Conservation (phyloP, 805 yeast species). For the Saccharomycopsis lassenensis region DNA sequence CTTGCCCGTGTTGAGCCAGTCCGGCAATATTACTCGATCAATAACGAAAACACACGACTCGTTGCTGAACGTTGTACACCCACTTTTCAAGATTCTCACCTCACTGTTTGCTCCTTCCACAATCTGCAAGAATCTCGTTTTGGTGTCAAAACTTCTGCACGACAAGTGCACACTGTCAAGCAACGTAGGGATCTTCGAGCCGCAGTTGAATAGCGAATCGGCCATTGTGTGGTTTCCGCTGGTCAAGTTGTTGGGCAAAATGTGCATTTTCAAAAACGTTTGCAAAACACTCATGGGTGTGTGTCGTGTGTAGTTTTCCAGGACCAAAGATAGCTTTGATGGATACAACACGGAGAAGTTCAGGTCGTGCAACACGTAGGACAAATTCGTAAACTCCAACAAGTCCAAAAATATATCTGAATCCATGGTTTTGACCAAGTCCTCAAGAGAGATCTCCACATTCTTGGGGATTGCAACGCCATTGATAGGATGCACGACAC, state of each 20-base stretch:
- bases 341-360: conserved; percentile 67
- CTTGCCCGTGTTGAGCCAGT: conserved; percentile 44
- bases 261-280: conserved; percentile 54
- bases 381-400: conserved; percentile 31
- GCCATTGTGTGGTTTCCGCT: conserved; percentile 17
- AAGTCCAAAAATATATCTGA: conserved; percentile 40
- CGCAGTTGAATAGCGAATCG: conserved; percentile 36
- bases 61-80: conserved; percentile 37
- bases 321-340: conserved; percentile 40
- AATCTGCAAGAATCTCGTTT: conserved; percentile 30
- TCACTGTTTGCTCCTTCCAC: conserved; percentile 43
- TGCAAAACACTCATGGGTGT: conserved; percentile 32
- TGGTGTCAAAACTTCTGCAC: conserved; percentile 29
- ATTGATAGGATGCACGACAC: conserved; percentile 68
- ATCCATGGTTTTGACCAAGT: conserved; percentile 47
- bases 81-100: conserved; percentile 48
- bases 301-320: conserved; percentile 32
- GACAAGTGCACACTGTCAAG: conserved; percentile 34
- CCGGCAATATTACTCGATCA: conserved; percentile 55
- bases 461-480: conserved; percentile 45
- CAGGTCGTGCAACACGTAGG: conserved; percentile 28
- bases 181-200: conserved; percentile 32
- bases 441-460: conserved; percentile 40
- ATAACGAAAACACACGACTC: conserved; percentile 48
- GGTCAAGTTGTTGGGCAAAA: conserved; percentile 50